Base-by-base conservation (phyloP, 352 stramenopile species). In the Elongisporangium undulatum region DNA sequence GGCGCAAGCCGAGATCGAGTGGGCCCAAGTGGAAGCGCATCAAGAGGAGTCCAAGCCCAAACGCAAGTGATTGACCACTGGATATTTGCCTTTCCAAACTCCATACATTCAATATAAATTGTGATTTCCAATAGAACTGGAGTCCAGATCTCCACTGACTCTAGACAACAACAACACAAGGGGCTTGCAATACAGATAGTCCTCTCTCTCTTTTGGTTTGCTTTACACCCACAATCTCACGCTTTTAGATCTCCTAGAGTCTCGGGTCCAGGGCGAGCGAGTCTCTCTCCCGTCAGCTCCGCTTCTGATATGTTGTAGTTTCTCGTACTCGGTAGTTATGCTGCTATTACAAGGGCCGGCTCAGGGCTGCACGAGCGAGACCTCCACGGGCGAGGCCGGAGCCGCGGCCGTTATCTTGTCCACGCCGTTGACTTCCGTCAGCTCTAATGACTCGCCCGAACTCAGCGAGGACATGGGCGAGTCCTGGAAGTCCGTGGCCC, bases 1-100 rank as follows among this genome's bases (percentile, higher is more conserved):
- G 82, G 63, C 68, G 0, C 71, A 87, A 68, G 82, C 82, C 8
- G 82, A 91, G 58, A 73, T 75, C 34, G 82, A 91, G 52, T 91
- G 82, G 82, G 82, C 82, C 0, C 55, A 76, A 48, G 67, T 91
- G 3, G 82, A 91, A 58, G 75, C 79, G 12, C 67, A 69, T 24
- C 79, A 89, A 59, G 75, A 89, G 34, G 34, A 45, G 34, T 17
- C 9, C 10, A 45, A 45, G 9, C 34, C 34, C 34, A 45, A 45
- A 12, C 34, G 34, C 34, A 45, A 45, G 34, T 45, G 34, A 45
- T 15, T 6, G 4, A 41, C 10, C 1, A 17, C 34, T 45, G 34
- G 12, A 45, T 45, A 45, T 17, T 45, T 5, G 10, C 34, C 16
- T 17, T 45, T 45, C 34, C 34, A 15, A 45, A 45, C 12, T 45